These are phyloP conservation scores for Psophocarpus tetragonolobus DNA, from an alignment of 306 rosid species.

Conservation along the genomic window DNA sequence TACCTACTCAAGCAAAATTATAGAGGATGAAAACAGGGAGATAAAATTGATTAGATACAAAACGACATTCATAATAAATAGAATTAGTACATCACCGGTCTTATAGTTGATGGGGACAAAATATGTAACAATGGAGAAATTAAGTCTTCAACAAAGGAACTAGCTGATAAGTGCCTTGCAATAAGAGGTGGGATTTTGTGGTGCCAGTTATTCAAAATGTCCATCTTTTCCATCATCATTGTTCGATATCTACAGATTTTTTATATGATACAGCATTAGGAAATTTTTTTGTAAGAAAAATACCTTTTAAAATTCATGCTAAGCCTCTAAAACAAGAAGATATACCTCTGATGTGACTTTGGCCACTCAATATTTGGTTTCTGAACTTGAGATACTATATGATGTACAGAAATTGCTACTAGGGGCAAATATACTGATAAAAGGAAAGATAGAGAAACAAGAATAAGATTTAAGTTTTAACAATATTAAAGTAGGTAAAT, in stretches of 20 bases:
- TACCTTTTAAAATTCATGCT: slow-evolving; percentile 21
- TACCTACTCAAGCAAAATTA: neutral
- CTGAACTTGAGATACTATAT: slow-evolving; percentile 81
- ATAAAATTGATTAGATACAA: neutral
- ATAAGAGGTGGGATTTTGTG: slow-evolving; percentile 65
- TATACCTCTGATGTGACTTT: slow-evolving; percentile 77
- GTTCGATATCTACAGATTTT: slow-evolving; percentile 64
- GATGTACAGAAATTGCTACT: slow-evolving; percentile 61
- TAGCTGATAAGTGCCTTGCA: slow-evolving; percentile 73
- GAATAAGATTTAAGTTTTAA: slow-evolving; percentile 28
- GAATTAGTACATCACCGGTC: slow-evolving; percentile 66
- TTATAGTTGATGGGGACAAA: slow-evolving; percentile 77
- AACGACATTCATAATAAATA: neutral
- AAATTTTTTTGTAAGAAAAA: slow-evolving; percentile 21
- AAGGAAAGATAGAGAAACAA: slow-evolving; percentile 18
- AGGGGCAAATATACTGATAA: slow-evolving; percentile 74
- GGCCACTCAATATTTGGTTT: slow-evolving; percentile 95
- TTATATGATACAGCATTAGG: slow-evolving; percentile 23
- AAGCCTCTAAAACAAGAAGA: slow-evolving; percentile 18
- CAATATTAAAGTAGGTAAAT: slow-evolving; percentile 7
- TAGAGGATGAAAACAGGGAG: slow-evolving; percentile 16
- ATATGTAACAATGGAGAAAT: slow-evolving; percentile 81
- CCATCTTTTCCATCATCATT: slow-evolving; percentile 63
- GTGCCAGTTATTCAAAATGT: slow-evolving; percentile 76
- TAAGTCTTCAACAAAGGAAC: slow-evolving; percentile 75